Base-by-base conservation (phyloP, 257 asterid genomes). In the Nicotiana undulata region DNA sequence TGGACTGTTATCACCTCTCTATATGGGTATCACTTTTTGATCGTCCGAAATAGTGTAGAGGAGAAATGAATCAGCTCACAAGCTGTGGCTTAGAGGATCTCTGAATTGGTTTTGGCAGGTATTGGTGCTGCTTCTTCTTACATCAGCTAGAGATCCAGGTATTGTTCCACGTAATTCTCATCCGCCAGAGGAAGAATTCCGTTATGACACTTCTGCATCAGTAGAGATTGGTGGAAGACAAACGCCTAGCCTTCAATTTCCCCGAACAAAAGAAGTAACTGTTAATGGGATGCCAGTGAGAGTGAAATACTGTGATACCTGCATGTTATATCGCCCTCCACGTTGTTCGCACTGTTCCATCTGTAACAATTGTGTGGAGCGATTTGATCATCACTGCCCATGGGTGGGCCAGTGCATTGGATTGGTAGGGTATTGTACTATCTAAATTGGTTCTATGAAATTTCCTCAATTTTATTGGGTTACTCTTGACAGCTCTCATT, bases 401-500 rank as follows among this genome's bases (percentile, higher is more conserved):
- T 95, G 99, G 99, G 99, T 95, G 51, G 99, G 98, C 70, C 99
- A 95, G 88, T 93, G 99, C 90, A 90, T 96, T 78, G 99, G 98
- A 80, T 55, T 91, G 97, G 99, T 95, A 89, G 75, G 90, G 64
- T 79, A 66, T 75, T 82, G 44, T 55, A 65, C 82, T 64, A 59
- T n/a, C 67, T 46, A 29, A 31, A 18, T 74, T 46, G 80, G 60
- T 65, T 52, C n/a, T 17, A 16, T 20, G 77, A 22, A 18, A 40
- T 6, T 44, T 16, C 26, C 44, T 20, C 29, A 8, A 46, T 12
- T 37, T 59, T 77, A 55, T 81, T 76, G 74, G 79, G 75, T 77
- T 66, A 49, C 34, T 60, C 65, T 67, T 78, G 56, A 63, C 76
- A 75, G 8, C 64, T 63, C 79, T 83, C 72, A 52, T 82, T 82